phyloP scores from a whole-genome alignment of 768 basidiomycete species.

The Arthromyces matolae region DNA sequence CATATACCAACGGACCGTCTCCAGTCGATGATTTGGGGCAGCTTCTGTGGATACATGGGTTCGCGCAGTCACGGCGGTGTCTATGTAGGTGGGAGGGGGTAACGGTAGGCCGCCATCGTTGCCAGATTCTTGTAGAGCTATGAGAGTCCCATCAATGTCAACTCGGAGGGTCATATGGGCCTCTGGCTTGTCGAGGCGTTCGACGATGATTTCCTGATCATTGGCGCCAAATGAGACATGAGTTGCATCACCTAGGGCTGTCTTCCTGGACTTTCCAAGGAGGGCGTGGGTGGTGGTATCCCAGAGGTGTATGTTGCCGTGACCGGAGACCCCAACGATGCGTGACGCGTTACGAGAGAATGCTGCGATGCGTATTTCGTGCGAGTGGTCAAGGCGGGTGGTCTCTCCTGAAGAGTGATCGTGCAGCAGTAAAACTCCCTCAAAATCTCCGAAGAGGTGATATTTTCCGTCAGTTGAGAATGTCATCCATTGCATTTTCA shows the following conservation, averaged over 20 bases:
- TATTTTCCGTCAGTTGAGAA: background rate
- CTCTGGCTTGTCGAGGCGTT: background rate
- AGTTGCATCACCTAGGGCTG: background rate
- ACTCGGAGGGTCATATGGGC: background rate
- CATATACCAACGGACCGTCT: background rate
- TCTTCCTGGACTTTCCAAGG: background rate
- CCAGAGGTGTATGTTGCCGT: conserved; percentile 1
- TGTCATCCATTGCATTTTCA: background rate
- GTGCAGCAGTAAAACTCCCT: background rate
- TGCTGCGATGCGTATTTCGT: background rate
- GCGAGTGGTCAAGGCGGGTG: background rate
- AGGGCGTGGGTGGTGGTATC: background rate
- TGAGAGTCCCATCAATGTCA: background rate
- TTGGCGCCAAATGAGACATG: background rate
- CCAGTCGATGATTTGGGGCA: background rate
- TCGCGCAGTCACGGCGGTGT: background rate
- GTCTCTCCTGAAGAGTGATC: background rate
- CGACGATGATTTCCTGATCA: background rate
- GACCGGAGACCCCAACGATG: background rate
- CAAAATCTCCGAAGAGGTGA: background rate
- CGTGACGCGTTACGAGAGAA: background rate
- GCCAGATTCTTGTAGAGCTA: too few species aligned
- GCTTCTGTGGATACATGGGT: background rate
- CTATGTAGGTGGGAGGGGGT: background rate
- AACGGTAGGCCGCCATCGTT: background rate